Conservation (phyloP, 805 yeast genomes). For the Lachancea waltii region DNA sequence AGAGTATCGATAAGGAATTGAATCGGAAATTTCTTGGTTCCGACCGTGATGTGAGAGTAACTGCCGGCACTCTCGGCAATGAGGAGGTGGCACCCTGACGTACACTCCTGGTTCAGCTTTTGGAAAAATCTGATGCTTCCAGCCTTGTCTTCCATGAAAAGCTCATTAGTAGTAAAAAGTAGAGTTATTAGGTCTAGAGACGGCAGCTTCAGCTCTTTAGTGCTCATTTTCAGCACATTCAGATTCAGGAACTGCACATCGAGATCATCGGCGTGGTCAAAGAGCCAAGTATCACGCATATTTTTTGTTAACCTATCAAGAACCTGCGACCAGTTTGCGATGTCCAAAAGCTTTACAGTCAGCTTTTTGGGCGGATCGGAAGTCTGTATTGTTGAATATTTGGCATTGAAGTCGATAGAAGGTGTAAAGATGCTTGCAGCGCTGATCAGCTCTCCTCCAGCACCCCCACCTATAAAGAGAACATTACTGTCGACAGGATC, state of each 20-base stretch:
- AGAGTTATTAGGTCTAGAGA: constrained; percentile 53
- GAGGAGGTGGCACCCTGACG: constrained; percentile 51
- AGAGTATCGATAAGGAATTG: constrained; percentile 74
- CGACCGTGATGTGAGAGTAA: constrained; percentile 72
- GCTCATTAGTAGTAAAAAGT: constrained; percentile 81
- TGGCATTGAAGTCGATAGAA: constrained; percentile 22
- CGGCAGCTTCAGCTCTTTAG: constrained; percentile 21
- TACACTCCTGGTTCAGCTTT: constrained; percentile 44
- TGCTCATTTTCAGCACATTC: constrained; percentile 34
- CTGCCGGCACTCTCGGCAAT: constrained; percentile 89
- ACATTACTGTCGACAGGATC: constrained; percentile 29
- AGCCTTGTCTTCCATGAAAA: constrained; percentile 61
- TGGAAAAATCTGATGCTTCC: constrained; percentile 57
- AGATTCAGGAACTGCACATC: constrained; percentile 30
- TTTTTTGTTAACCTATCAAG: constrained; percentile 39
- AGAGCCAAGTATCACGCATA: constrained; percentile 50
- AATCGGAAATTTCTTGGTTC: constrained; percentile 72
- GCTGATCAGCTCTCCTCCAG: constrained; percentile 71
- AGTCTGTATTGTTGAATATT: constrained; percentile 11
- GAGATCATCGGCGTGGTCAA: constrained; percentile 32
- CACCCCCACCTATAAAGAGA: constrained; percentile 82
- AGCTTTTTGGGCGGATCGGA: constrained; percentile 21
- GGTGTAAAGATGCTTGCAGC: constrained; percentile 51
- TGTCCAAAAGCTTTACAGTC: constrained; percentile 56
- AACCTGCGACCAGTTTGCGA: constrained; percentile 68